Conservation (phyloP, 1,139 yeast genomes). For the Pichia sp. region DNA sequence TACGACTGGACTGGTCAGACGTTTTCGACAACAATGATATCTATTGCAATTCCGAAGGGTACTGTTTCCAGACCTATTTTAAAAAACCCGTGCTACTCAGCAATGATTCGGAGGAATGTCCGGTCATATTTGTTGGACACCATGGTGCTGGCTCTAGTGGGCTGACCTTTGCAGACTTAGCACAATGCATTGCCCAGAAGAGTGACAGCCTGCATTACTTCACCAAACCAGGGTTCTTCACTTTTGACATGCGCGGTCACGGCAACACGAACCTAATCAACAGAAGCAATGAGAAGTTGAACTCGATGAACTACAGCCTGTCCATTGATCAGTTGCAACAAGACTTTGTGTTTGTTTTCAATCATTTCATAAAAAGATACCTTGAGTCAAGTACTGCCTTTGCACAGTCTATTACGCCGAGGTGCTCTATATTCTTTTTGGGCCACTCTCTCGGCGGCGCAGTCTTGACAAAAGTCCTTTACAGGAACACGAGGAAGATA, state of each 20-base stretch:
- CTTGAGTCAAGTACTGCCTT: neutral
- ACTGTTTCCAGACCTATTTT: slow-evolving; percentile 55
- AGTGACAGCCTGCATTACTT: slow-evolving; percentile 25
- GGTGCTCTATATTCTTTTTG: slow-evolving; percentile 43
- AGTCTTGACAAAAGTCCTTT: slow-evolving; percentile 54
- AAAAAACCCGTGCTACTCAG: slow-evolving; percentile 43
- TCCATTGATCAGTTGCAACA: slow-evolving; percentile 48
- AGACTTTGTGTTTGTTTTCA: slow-evolving; percentile 54
- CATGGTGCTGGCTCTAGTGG: slow-evolving; percentile 97
- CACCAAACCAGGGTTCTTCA: slow-evolving; percentile 51
- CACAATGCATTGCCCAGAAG: slow-evolving; percentile 33
- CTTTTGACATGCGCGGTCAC: slow-evolving; percentile 84
- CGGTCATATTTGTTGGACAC: slow-evolving; percentile 67
- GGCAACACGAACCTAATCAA: slow-evolving; percentile 46
- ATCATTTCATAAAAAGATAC: slow-evolving; percentile 31
- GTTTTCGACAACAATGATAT: slow-evolving; percentile 8
- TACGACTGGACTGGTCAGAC: slow-evolving; percentile 4
- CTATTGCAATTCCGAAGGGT: slow-evolving; percentile 13
- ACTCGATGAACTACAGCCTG: slow-evolving; percentile 30
- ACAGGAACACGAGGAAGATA: slow-evolving; percentile 7
- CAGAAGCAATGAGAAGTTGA: neutral
- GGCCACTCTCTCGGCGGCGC: slow-evolving; percentile 97
- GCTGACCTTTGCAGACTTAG: slow-evolving; percentile 63
- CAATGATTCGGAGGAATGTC: slow-evolving; percentile 19
- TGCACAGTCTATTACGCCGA: slow-evolving; percentile 2